Evolutionary conservation across 495 filamentous ascomycete species (phyloP), one percentile per base, ranked within the genome.

Genomic region (Trichocladium uniseriatum): DNA sequence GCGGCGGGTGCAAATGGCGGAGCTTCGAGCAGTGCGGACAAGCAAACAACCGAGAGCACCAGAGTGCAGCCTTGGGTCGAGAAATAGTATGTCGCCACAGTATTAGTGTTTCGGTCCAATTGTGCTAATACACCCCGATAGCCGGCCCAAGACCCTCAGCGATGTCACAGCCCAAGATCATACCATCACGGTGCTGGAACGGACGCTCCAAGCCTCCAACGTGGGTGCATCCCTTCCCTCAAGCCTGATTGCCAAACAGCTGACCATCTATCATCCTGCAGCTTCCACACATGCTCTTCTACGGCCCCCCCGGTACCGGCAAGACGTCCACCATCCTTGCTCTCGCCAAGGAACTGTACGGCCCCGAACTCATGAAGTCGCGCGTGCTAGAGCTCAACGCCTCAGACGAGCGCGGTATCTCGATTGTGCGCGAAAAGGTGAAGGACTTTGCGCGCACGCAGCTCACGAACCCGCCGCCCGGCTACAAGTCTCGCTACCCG

Each of bases 201-300:
- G 91, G 57, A 96, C 88, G 20, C 74, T 99, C 15, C 91, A 96
- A 79, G 85, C 91, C 63, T 84, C 89, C 40, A 98, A 98, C 62
- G 87, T 90, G 68, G 38, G 74, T 58, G 13, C 49, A 37, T 41
- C 5, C 11, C 28, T 11, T 24, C 21, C 16, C 36, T 35, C 20
- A 41, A 24, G 11, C n/a, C n/a, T n/a, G n/a, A n/a, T n/a, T n/a
- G n/a, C n/a, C n/a, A n/a, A n/a, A n/a, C n/a, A n/a, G n/a, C n/a
- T n/a, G n/a, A n/a, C n/a, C n/a, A n/a, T n/a, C n/a, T n/a, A n/a
- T n/a, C n/a, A n/a, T n/a, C 6, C 35, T 45, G n/a, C 48, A 91
- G 86, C 84, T 99, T 40, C 92, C 92, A 18, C 94, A 99, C 67
- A 95, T 99, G 89, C 87, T 99, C 62, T 97, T 97, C 74, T 99